Evolutionary conservation across 768 basidiomycete genomes (phyloP).

Genomic region (Psilocybe cyanescens): DNA sequence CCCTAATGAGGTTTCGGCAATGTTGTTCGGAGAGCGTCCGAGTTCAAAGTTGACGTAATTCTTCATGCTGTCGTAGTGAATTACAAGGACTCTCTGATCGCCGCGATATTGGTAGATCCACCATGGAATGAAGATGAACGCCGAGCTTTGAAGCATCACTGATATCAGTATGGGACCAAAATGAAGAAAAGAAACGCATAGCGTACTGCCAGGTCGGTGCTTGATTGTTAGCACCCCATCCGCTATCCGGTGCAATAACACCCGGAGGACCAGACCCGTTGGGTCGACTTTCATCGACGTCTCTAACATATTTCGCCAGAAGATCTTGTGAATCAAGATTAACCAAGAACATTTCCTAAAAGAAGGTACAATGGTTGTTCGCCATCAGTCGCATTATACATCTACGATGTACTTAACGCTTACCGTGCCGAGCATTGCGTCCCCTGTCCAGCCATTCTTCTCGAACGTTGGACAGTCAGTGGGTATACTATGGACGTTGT

Average conservation of each 20-base stretch:
- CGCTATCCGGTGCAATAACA: slow-evolving; percentile 31
- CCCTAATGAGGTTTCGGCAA: slow-evolving; percentile 30
- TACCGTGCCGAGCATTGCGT: slow-evolving; percentile 32
- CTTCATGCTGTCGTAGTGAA: slow-evolving; percentile 33
- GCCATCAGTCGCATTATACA: not conserved
- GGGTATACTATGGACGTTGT: slow-evolving; percentile 15
- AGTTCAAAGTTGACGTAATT: slow-evolving; percentile 32
- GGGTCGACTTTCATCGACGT: slow-evolving; percentile 27
- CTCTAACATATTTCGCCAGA: slow-evolving; percentile 29
- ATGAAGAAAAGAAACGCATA: not conserved
- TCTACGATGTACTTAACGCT: not conserved
- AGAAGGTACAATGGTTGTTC: not conserved
- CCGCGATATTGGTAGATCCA: slow-evolving; percentile 34
- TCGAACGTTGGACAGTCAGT: slow-evolving; percentile 32
- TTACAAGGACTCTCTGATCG: slow-evolving; percentile 26
- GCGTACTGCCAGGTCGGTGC: slow-evolving; percentile 37
- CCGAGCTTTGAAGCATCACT: slow-evolving; percentile 19
- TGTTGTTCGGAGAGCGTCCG: slow-evolving; percentile 31
- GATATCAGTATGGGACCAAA: not conserved
- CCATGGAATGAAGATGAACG: slow-evolving; percentile 32
- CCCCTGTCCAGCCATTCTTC: slow-evolving; percentile 37
- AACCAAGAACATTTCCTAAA: slow-evolving; percentile 31
- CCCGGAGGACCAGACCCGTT: slow-evolving; percentile 29
- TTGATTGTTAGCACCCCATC: slow-evolving; percentile 34
- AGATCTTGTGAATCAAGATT: slow-evolving; percentile 31